Evolutionary conservation across 306 rosid species (phyloP).

Genomic region (apple (Malus domestica)): ASM211411v1 NC_041799.1:30052501-30053000

Average conservation of each 20-base stretch:
- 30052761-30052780: neutral
- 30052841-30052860: conserved; percentile 61
- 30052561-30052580: conserved; percentile 79
- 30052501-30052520: conserved; percentile 55
- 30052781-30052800: neutral
- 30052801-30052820: neutral
- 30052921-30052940: neutral
- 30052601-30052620: conserved; percentile 77
- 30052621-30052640: conserved; percentile 46
- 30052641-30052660: neutral
- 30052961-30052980: neutral
- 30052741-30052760: neutral
- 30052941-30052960: too few relatives aligned
- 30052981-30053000: neutral
- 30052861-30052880: conserved; percentile 34
- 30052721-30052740: neutral
- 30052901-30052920: neutral
- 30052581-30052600: conserved; percentile 67
- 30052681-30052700: neutral
- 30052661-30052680: neutral
- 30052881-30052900: neutral
- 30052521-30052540: conserved; percentile 59
- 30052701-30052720: neutral
- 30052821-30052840: conserved; percentile 18
- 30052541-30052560: conserved; percentile 89